Conservation (phyloP, 164 flowering plant genomes). For the Buxus sempervirens region DNA sequence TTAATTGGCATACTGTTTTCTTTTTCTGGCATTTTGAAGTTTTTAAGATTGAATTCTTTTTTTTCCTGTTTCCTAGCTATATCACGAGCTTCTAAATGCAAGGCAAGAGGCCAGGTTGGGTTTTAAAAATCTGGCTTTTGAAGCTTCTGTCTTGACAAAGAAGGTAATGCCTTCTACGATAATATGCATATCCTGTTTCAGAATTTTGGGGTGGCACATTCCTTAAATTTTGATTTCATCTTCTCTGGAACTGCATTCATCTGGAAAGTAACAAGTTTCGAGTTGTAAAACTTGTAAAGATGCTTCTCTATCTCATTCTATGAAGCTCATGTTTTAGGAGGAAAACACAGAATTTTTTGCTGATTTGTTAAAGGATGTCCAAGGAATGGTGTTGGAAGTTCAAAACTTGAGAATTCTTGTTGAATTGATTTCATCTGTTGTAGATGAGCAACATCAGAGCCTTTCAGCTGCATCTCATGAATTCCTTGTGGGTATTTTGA, state of each 20-base stretch:
- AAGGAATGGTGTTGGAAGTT: slow-evolving; percentile 47
- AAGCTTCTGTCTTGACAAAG: slow-evolving; percentile 14
- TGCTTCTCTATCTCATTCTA: slow-evolving; percentile 3
- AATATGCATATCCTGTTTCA: background rate
- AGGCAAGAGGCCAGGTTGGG: slow-evolving; percentile 46
- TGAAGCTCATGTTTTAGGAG: slow-evolving; percentile 31
- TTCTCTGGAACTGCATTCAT: background rate
- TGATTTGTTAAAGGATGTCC: slow-evolving; percentile 39
- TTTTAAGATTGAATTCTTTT: slow-evolving; percentile 4
- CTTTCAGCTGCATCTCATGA: slow-evolving; percentile 26
- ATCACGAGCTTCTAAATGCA: slow-evolving; percentile 50
- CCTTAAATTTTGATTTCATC: too few relatives aligned
- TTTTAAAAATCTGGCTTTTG: slow-evolving; percentile 28
- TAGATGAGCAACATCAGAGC: slow-evolving; percentile 51
- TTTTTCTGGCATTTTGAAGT: background rate
- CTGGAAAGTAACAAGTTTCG: too few relatives aligned
- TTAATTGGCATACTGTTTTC: background rate
- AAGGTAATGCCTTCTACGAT: slow-evolving; percentile 17
- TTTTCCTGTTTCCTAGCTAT: slow-evolving; percentile 31
- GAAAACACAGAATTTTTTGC: slow-evolving; percentile 25
- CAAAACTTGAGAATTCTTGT: slow-evolving; percentile 35
- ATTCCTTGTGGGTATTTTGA: slow-evolving; percentile 44
- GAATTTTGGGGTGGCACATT: background rate
- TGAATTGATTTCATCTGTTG: slow-evolving; percentile 34
- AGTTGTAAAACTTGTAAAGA: too few relatives aligned